Conservation (phyloP, 2,329 filamentous ascomycete genomes). For the Parascedosporium putredinis region DNA sequence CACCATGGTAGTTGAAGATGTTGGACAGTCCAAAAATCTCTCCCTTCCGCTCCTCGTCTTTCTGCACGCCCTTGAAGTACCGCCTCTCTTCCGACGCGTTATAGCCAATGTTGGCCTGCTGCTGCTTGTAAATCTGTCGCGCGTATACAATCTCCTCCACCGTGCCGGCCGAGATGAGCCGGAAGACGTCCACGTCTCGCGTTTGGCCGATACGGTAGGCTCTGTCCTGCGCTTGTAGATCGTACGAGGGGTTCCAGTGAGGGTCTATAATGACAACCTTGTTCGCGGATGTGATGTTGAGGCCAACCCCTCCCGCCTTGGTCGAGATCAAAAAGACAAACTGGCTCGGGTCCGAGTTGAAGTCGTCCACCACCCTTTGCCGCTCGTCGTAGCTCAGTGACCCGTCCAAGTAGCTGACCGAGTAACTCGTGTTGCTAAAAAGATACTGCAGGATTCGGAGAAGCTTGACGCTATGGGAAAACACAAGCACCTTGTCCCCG, state of each 20-base stretch:
- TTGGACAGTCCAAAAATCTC: conserved; percentile 91
- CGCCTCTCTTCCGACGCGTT: conserved; percentile 83
- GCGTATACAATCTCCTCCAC: conserved; percentile 97
- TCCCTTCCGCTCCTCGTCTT: conserved; percentile 70
- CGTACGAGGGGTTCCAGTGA: conserved; percentile 94
- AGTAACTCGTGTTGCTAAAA: conserved; percentile 82
- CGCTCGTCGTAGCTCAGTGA: conserved; percentile 75
- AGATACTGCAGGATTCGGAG: conserved; percentile 75
- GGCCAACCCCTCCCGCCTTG: conserved; percentile 79
- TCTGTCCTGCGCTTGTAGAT: conserved; percentile 90
- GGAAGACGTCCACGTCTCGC: conserved; percentile 89
- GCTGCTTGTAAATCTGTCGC: conserved; percentile 96
- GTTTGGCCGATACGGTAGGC: conserved; percentile 93
- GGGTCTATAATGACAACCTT: conserved; percentile 97
- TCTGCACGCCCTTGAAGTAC: conserved; percentile 92
- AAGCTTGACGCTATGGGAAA: conserved; percentile 82
- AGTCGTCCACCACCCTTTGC: conserved; percentile 72
- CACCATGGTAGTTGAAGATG: conserved; percentile 70
- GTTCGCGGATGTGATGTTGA: conserved; percentile 96
- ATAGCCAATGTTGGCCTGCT: conserved; percentile 96
- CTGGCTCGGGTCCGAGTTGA: conserved; percentile 76
- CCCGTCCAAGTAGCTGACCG: conserved; percentile 83
- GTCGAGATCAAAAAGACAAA: conserved; percentile 97
- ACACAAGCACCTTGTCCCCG: conserved; percentile 90
- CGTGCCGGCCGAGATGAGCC: conserved; percentile 80